Conservation (phyloP, 2,329 filamentous ascomycete species). For the Rhinocladiella similis region DNA sequence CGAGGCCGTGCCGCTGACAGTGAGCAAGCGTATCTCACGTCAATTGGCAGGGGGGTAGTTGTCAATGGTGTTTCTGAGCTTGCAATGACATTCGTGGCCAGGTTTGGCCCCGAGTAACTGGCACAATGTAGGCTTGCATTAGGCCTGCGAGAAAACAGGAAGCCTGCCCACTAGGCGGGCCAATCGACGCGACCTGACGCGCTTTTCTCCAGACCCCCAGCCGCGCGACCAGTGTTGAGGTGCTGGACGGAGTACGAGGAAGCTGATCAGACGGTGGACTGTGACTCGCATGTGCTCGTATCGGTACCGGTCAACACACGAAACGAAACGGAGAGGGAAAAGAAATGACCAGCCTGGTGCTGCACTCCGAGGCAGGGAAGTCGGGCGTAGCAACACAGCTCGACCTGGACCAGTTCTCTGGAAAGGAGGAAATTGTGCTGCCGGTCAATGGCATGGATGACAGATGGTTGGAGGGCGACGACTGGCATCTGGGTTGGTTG, state of each 20-base stretch:
- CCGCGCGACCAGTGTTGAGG: constrained; percentile 24
- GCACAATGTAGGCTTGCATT: constrained; percentile 26
- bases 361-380: too few relatives aligned
- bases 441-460: background rate
- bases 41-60: constrained; percentile 14
- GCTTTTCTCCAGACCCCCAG: constrained; percentile 21
- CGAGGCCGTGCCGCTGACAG: background rate
- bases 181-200: constrained; percentile 26
- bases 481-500: background rate
- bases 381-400: too few relatives aligned
- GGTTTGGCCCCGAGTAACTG: constrained; percentile 20
- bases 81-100: constrained; percentile 21
- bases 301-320: constrained; percentile 10
- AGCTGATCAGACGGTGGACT: background rate
- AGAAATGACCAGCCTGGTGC: background rate
- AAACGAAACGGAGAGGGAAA: background rate
- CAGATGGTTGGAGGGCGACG: background rate
- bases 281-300: constrained; percentile 10
- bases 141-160: constrained; percentile 24
- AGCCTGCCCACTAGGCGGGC: constrained; percentile 16
- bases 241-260: constrained; percentile 9
- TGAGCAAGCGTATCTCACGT: constrained; percentile 20
- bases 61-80: constrained; percentile 18
- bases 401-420: background rate
- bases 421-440: constrained; percentile 3